Percentiles rank a stretch among this genome's conserved stretches.
Conservation (phyloP, 352 stramenopile species). For the Elongisporangium anandrum region DNA sequence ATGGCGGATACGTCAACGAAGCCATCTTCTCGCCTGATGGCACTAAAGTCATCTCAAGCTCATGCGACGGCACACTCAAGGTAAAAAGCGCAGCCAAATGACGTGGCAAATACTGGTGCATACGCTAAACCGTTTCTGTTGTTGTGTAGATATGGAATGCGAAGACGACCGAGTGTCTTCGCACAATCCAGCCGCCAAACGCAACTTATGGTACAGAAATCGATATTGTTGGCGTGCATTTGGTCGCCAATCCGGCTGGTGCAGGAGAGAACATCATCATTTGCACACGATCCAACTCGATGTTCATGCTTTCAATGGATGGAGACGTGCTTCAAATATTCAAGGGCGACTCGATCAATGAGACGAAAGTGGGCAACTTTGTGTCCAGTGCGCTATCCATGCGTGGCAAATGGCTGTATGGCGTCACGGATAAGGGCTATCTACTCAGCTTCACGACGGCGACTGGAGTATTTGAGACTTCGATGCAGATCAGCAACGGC, state of each 20-base stretch:
- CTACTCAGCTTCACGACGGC: slow-evolving; percentile 65
- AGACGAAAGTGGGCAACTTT: slow-evolving; percentile 76
- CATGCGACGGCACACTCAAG: slow-evolving; percentile 90
- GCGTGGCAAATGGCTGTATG: slow-evolving; percentile 83
- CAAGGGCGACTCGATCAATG: slow-evolving; percentile 55
- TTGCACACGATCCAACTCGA: slow-evolving; percentile 73
- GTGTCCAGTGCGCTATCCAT: slow-evolving; percentile 83
- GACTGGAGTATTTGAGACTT: slow-evolving; percentile 55
- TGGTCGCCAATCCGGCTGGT: slow-evolving; percentile 47
- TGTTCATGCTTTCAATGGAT: slow-evolving; percentile 78
- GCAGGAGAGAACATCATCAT: slow-evolving; percentile 74
- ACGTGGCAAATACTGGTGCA: neutral
- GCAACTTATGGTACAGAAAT: slow-evolving; percentile 52
- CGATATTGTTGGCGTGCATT: slow-evolving; percentile 66
- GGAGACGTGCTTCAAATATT: slow-evolving; percentile 59
- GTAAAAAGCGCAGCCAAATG: slow-evolving; percentile 12
- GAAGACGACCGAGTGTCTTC: slow-evolving; percentile 79
- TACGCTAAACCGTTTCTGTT: neutral
- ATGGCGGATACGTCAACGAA: slow-evolving; percentile 91
- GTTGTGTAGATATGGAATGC: slow-evolving; percentile 72
- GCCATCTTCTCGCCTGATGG: slow-evolving; percentile 76
- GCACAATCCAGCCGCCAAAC: slow-evolving; percentile 65
- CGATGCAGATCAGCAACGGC: slow-evolving; percentile 80
- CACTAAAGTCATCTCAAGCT: slow-evolving; percentile 80
- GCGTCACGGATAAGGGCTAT: slow-evolving; percentile 82